A percentile compares a stretch with the other conserved stretches of the same genome.
phyloP scores from a whole-genome alignment of 176 grass and related monocot genomes.

The Poa pratensis region DNA sequence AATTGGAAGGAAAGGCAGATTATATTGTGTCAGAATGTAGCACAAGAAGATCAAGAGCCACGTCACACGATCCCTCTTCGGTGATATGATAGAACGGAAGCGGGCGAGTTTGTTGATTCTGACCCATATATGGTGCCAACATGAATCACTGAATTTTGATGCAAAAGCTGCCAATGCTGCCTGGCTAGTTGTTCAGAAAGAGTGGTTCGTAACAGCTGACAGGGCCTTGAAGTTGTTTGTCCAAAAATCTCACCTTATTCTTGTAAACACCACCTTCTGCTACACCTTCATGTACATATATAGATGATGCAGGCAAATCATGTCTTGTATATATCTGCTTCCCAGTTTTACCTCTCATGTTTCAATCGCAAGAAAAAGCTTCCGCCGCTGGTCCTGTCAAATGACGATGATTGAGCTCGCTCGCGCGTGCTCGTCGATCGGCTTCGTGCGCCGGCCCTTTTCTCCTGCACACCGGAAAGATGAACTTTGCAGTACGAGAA shows the following conservation, averaged over 20 bases:
- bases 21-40: neutral
- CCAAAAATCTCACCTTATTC: neutral
- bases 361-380: conserved; percentile 1
- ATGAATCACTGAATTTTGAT: conserved; percentile 1
- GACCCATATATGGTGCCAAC: neutral
- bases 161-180: neutral
- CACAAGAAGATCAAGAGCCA: conserved; percentile 19
- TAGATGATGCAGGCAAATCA: neutral
- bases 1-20: conserved; percentile 1
- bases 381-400: conserved; percentile 39
- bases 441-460: conserved; percentile 22
- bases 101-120: neutral
- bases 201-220: neutral
- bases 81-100: conserved; percentile 14
- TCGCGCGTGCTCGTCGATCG: conserved; percentile 23
- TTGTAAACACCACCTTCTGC: conserved; percentile 1
- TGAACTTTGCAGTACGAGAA: conserved; percentile 50
- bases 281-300: neutral
- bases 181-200: neutral
- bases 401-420: conserved; percentile 38
- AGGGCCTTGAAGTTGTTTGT: neutral
- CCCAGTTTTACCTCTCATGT: conserved; percentile 28
- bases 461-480: conserved; percentile 23
- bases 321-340: neutral
- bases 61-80: neutral